Evolutionary conservation across 257 asterid genomes (phyloP).

Genomic region (Solanum piurae): DNA sequence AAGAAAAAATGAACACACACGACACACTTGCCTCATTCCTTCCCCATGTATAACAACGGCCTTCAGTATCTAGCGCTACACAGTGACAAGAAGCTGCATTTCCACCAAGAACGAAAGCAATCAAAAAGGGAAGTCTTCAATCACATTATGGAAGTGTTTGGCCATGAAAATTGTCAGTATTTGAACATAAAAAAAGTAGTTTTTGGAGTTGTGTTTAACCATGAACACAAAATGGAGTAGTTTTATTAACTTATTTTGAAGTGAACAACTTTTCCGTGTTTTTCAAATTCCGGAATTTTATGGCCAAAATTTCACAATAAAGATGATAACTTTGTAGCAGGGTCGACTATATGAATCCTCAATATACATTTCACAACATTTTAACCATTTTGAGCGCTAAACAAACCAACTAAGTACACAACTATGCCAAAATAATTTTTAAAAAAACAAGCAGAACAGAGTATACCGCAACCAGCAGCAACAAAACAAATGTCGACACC

Average conservation of each 20-base stretch:
- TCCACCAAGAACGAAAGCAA: not conserved
- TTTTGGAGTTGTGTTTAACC: not conserved
- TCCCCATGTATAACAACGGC: constrained; percentile 98
- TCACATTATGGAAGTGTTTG: not conserved
- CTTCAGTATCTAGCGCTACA: constrained; percentile 85
- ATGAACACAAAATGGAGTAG: not conserved
- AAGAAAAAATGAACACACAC: not conserved
- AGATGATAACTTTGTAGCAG: not conserved
- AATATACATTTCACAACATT: not conserved
- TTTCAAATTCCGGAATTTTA: not conserved
- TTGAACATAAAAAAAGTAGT: not conserved
- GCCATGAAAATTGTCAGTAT: not conserved
- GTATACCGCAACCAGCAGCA: constrained; percentile 80
- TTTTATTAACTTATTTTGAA: not conserved
- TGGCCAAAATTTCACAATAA: not conserved
- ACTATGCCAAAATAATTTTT: not conserved
- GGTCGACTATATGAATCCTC: not conserved
- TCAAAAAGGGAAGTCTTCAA: not conserved
- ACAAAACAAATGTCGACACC: constrained; percentile 74
- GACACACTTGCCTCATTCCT: constrained; percentile 63
- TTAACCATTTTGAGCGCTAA: not conserved
- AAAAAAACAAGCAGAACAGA: not conserved
- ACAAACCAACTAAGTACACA: not conserved
- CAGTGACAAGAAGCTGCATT: constrained; percentile 84
- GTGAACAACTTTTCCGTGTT: not conserved